Percentiles rank a stretch among this genome's conserved stretches.
phyloP scores from a whole-genome alignment of 192 early-diverging fungal genomes.

The Backusella luteola region DNA sequence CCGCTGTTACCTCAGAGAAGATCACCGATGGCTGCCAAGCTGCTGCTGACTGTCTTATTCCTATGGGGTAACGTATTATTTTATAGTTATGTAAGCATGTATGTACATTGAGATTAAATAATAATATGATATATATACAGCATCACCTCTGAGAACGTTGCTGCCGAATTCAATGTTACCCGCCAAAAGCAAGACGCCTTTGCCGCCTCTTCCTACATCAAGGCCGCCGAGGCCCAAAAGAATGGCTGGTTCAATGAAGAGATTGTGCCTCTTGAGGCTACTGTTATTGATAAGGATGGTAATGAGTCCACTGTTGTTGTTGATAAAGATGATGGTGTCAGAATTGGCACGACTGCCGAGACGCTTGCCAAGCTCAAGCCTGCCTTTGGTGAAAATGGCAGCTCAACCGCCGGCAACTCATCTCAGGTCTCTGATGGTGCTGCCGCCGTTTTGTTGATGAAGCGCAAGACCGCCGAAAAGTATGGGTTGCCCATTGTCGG shows the following conservation, averaged over 20 bases:
- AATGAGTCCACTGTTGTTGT: slow-evolving; percentile 72
- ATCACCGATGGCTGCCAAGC: slow-evolving; percentile 64
- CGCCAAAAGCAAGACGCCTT: slow-evolving; percentile 92
- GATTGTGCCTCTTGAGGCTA: slow-evolving; percentile 80
- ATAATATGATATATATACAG: no score
- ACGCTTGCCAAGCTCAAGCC: slow-evolving; percentile 80
- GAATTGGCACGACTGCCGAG: slow-evolving; percentile 77
- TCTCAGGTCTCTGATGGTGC: slow-evolving; percentile 99
- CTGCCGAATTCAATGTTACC: slow-evolving; percentile 78
- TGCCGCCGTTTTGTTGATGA: slow-evolving; percentile 93
- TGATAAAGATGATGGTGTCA: slow-evolving; percentile 89
- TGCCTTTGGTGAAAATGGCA: slow-evolving; percentile 83
- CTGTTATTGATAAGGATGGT: slow-evolving; percentile 76
- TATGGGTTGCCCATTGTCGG: slow-evolving; percentile 83
- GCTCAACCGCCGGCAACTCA: slow-evolving; percentile 92
- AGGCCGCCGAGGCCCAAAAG: slow-evolving; percentile 85
- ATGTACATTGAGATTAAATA: background rate
- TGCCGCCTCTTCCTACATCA: slow-evolving; percentile 79
- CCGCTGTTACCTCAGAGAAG: slow-evolving; percentile 73
- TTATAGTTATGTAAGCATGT: background rate
- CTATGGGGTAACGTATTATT: slow-evolving; percentile 62
- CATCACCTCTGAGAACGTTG: slow-evolving; percentile 97
- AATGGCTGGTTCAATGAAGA: slow-evolving; percentile 90
- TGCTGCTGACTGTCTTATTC: slow-evolving; percentile 82
- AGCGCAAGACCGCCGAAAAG: slow-evolving; percentile 86